Base-by-base conservation (phyloP, 78 protist genomes). In the Dictyostelium purpureum region DNA sequence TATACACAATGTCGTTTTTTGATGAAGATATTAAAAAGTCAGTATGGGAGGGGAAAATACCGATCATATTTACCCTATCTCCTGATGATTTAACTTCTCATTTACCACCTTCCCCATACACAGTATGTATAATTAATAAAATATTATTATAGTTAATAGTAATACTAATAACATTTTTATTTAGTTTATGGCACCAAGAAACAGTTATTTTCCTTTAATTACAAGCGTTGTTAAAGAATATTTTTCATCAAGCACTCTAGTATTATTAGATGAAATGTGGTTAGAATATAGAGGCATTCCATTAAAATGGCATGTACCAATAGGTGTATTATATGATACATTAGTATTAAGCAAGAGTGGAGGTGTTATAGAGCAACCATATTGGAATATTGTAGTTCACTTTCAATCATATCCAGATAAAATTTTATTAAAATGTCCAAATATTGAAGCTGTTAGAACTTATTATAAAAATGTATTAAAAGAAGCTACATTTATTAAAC, bases 31-130 rank as follows among this genome's bases (percentile, higher is more conserved):
- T 85, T 18, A 85, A 85, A 45, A 85, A 47, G 67, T 70, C 92
- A 11, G 37, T 85, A n/a, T 85, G 92, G 92, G 92, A 85, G 14
- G 92, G 92, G 1, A 85, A 85, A 42, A 85, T 85, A 28, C 92
- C 92, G 2, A 47, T 85, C 5, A 47, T 85, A 9, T 85, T 85
- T 51, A 59, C 92, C 11, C 10, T 85, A 35, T 42, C 66, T 26
- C 83, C 63, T 5, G 51, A 85, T 85, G 92, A 85, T 47, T 43
- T 85, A 47, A 85, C 92, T 9, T 61, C 80, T n/a, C 92, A 85
- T 73, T 28, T 73, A 42, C 42, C 82, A 31, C 92, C 92, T 0
- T 26, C 92, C 37, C 65, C 92, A 19, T 71, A 51, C 12, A 28
- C 80, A 24, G 90, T 82, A 82, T 26, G 79, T 67, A 19, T 24